Evolutionary conservation across 441 rosid genomes (phyloP).

Genomic region (Pelargonium australe): DNA sequence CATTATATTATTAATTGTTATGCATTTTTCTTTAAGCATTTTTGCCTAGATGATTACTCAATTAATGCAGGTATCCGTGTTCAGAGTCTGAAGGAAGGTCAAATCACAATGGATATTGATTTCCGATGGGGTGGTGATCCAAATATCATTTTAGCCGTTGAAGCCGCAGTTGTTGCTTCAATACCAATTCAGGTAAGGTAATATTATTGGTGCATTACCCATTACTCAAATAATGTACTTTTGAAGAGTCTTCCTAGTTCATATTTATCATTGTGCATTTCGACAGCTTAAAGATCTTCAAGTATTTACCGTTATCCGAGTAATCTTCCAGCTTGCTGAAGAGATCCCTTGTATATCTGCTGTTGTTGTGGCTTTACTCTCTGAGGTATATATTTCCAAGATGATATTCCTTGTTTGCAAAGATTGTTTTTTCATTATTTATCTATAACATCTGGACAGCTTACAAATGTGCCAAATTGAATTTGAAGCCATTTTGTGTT

Average conservation of each 20-base stretch:
- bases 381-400: conserved; percentile 53
- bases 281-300: conserved; percentile 93
- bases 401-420: not conserved
- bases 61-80: conserved; percentile 75
- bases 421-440: too few species aligned
- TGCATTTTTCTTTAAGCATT: not conserved
- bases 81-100: conserved; percentile 89
- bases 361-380: conserved; percentile 83
- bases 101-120: conserved; percentile 90
- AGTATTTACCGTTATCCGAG: conserved; percentile 87
- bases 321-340: conserved; percentile 89
- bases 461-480: not conserved
- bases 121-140: conserved; percentile 99
- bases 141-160: conserved; percentile 75
- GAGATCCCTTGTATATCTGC: conserved; percentile 99
- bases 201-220: conserved; percentile 15
- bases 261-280: conserved; percentile 8
- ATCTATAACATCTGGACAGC: not conserved
- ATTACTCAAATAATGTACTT: not conserved
- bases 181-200: conserved; percentile 78
- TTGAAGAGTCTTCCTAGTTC: not conserved
- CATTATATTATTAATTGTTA: too few species aligned
- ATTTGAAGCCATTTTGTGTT: not conserved
- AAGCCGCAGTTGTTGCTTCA: conserved; percentile 88
- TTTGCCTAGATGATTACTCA: conserved; percentile 6